Base-by-base conservation (phyloP, 768 basidiomycete species). In the Favolaschia claudopus region DNA sequence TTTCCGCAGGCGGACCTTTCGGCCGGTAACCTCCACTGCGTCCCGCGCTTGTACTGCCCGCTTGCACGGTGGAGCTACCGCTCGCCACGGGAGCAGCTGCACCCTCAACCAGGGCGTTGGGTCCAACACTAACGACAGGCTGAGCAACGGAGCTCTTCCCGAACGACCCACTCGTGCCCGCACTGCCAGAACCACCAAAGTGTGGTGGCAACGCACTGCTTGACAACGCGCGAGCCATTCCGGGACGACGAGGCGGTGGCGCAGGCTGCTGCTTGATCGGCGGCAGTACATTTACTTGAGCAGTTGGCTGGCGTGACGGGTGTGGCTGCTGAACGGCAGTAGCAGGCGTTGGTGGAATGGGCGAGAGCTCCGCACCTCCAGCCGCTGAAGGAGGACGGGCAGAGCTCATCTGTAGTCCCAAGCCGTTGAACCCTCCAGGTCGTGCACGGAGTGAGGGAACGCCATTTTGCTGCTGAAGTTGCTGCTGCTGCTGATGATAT, bases 1-100 rank as follows among this genome's bases (percentile, higher is more conserved):
- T 77, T 22, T 80, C 87, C 53, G 82, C 77, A 1, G 89, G 91
- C 5, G 82, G 85, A 9, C 86, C 89, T 67, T 85, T 86, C 8
- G 86, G 87, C 15, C 87, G 76, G 61, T 91, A 89, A 7, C 79
- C 83, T 14, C 20, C 76, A 58, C 58, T 75, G 67, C 38, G 69
- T 79, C 56, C 32, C 25, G 65, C 48, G 62, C 71, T 62, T 43
- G 72, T 66, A 38, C 62, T 58, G n/a, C 55, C 45, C 19, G 52
- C 58, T 34, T 40, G 61, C n/a, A 40, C 38, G 17, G 40, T 48
- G 31, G 49, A 45, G 36, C 34, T 55, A n/a, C 58, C 56, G 5
- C 36, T 34, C 47, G 49, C 32, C 10, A 43, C 14, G 17, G 46
- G 54, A 22, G 36, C 43, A 14, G 22, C 54, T 7, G n/a, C 43